Percentiles rank a stretch among this genome's conserved stretches.
These are phyloP conservation scores for Toxicodendron radicans DNA, from an alignment of 345 rosid species.

Conservation along the genomic window DNA sequence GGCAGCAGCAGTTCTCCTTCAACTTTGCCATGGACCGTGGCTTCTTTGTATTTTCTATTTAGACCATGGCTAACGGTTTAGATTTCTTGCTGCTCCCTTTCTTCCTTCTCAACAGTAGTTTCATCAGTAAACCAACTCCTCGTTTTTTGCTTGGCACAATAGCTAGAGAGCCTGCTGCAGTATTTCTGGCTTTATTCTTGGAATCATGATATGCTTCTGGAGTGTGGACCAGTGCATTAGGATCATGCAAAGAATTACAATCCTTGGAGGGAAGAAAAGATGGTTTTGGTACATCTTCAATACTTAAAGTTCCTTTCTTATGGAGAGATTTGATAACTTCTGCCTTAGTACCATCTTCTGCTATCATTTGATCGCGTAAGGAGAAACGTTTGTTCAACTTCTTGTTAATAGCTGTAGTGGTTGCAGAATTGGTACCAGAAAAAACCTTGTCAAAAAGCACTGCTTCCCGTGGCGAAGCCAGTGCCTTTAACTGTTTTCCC, in stretches of 20 bases:
- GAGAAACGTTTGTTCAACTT: constrained; percentile 45
- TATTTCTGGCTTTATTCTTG: constrained; percentile 24
- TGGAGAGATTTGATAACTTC: constrained; percentile 35
- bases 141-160: constrained; percentile 56
- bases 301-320: constrained; percentile 12
- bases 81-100: constrained; percentile 56
- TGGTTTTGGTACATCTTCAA: constrained; percentile 18
- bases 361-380: constrained; percentile 62
- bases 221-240: constrained; percentile 22
- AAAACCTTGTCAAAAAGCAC: constrained; percentile 45
- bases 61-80: constrained; percentile 25
- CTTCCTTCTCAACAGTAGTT: constrained; percentile 68
- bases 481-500: constrained; percentile 76
- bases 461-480: constrained; percentile 52
- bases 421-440: constrained; percentile 23
- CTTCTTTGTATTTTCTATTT: constrained; percentile 8
- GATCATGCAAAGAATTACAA: constrained; percentile 19
- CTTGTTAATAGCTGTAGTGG: constrained; percentile 28
- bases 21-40: not conserved
- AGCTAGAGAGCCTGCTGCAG: constrained; percentile 35
- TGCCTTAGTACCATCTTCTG: constrained; percentile 52
- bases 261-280: constrained; percentile 21
- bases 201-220: constrained; percentile 34
- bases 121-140: constrained; percentile 61
- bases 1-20: not conserved